phyloP scores from a whole-genome alignment of 441 rosid genomes.

The Gossypium schwendimanii region DNA sequence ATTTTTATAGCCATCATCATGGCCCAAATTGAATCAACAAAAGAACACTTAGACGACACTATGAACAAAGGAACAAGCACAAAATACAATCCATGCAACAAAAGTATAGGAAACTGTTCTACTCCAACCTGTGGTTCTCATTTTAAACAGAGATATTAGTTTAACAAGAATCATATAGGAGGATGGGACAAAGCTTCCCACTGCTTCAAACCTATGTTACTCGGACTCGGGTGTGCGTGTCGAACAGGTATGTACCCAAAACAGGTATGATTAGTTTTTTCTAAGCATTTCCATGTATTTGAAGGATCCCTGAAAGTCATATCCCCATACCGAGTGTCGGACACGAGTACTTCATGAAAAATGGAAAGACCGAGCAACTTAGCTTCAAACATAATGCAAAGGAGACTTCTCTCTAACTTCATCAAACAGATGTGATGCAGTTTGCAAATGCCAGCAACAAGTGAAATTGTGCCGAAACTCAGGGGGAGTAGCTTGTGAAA shows the following conservation, averaged over 20 bases:
- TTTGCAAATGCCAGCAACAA: background rate
- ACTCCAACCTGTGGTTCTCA: background rate
- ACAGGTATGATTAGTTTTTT: no score
- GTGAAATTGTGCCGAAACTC: background rate
- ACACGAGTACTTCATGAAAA: no score
- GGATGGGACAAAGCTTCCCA: background rate
- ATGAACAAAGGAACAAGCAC: background rate
- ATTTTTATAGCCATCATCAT: background rate
- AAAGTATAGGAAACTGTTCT: background rate
- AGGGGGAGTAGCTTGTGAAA: background rate
- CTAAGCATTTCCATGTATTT: no score
- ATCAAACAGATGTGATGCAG: background rate
- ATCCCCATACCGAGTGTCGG: no score
- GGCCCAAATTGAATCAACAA: background rate
- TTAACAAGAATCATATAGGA: background rate
- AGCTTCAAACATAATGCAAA: background rate
- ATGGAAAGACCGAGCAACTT: no score
- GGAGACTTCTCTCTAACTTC: background rate
- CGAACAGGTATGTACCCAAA: no score
- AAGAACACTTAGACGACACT: background rate
- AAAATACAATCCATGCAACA: background rate
- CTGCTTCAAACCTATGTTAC: background rate
- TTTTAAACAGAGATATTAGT: background rate
- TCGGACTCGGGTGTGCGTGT: no score
- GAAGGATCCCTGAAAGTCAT: no score